Evolutionary conservation across 371 early-diverging fungal species (phyloP).

Genomic region (Sporodiniella umbellata): DNA sequence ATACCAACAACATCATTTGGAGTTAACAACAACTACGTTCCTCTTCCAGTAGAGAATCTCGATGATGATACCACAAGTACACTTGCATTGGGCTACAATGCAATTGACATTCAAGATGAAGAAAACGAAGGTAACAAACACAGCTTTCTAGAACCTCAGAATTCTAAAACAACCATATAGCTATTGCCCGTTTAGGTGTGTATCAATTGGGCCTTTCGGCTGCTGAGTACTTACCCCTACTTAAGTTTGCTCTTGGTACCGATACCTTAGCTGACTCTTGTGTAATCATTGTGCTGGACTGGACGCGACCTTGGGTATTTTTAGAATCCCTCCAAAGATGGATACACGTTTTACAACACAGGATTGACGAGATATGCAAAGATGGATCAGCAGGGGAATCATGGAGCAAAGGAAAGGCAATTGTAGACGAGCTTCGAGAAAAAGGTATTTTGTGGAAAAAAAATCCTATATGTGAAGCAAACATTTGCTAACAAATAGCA

Average conservation of each 20-base stretch:
- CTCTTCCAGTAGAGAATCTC: slow-evolving; percentile 49
- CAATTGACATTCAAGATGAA: slow-evolving; percentile 81
- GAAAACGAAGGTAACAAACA: slow-evolving; percentile 66
- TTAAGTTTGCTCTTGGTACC: slow-evolving; percentile 73
- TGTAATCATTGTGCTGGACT: slow-evolving; percentile 83
- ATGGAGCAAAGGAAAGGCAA: slow-evolving; percentile 66
- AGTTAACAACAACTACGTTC: slow-evolving; percentile 36
- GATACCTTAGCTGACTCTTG: slow-evolving; percentile 64
- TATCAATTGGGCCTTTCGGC: slow-evolving; percentile 82
- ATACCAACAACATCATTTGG: slow-evolving; percentile 31
- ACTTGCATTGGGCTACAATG: slow-evolving; percentile 80
- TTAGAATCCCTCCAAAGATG: slow-evolving; percentile 79
- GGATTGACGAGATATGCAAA: slow-evolving; percentile 57
- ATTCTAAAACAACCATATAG: slow-evolving; percentile 5
- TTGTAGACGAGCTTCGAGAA: slow-evolving; percentile 74
- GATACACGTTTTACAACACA: slow-evolving; percentile 70
- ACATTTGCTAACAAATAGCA: background rate
- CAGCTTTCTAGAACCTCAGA: background rate
- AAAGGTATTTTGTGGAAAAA: no score
- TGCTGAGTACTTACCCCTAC: slow-evolving; percentile 67
- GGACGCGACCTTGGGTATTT: slow-evolving; percentile 91
- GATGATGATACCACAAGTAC: slow-evolving; percentile 67
- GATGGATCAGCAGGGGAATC: slow-evolving; percentile 51
- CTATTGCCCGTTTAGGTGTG: slow-evolving; percentile 80
- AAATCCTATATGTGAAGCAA: background rate